phyloP scores from a whole-genome alignment of 148 eudicot species.

The Beta vulgaris region DNA sequence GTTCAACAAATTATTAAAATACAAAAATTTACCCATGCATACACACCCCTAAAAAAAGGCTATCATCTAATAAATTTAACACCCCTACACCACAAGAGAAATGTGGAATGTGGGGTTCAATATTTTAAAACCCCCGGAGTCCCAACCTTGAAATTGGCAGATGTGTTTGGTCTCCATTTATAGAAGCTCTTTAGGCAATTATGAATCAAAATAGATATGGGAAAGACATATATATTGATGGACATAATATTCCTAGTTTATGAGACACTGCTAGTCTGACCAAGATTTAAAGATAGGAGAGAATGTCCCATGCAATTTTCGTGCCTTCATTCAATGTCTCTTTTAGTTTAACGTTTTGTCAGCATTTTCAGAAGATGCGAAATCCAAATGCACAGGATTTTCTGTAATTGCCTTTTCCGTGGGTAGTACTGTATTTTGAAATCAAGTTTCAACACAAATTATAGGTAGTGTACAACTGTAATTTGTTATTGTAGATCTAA shows the following conservation, averaged over 20 bases:
- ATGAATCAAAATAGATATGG: neutral
- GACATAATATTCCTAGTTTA: neutral
- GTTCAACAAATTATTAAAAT: too few species aligned
- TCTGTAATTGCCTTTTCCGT: too few species aligned
- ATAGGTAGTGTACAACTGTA: too few species aligned
- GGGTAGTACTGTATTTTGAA: too few species aligned
- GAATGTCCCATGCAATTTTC: conserved; percentile 8
- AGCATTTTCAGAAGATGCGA: too few species aligned
- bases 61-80: neutral
- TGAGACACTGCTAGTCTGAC: neutral
- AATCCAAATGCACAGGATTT: too few species aligned
- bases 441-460: too few species aligned
- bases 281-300: neutral
- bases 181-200: neutral
- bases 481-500: too few species aligned
- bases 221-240: neutral
- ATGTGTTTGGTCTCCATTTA: neutral
- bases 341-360: too few species aligned
- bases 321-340: conserved; percentile 13
- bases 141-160: neutral
- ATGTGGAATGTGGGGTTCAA: neutral
- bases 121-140: too few species aligned
- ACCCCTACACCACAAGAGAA: neutral
- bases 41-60: too few species aligned
- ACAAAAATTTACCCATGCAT: too few species aligned